Evolutionary conservation across 345 rosid genomes (phyloP).

Genomic region (Lepidium africanum): DNA sequence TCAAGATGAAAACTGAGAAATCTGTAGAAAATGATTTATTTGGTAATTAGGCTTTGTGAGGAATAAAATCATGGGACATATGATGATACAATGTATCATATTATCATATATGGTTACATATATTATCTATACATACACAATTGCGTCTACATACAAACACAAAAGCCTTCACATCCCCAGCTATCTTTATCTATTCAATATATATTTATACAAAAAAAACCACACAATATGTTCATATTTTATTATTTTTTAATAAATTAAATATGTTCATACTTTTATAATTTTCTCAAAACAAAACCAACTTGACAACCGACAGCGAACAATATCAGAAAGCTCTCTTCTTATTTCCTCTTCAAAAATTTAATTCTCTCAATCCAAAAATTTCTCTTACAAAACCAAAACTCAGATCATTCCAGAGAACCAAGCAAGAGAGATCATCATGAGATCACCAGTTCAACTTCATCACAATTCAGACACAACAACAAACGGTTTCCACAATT

Average conservation of each 20-base stretch:
- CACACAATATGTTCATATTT: conserved; percentile 11
- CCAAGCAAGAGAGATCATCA: not conserved
- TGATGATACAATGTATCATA: conserved; percentile 1
- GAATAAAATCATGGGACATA: conserved; percentile 13
- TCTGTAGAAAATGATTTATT: not conserved
- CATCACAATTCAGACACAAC: conserved; percentile 26
- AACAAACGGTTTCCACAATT: conserved; percentile 22
- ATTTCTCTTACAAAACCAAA: not conserved
- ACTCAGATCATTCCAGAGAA: not conserved
- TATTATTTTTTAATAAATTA: not conserved
- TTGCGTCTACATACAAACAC: not conserved
- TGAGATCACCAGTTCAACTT: conserved; percentile 61
- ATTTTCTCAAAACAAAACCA: conserved; percentile 37
- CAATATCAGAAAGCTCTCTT: conserved; percentile 18
- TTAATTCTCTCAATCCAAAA: not conserved
- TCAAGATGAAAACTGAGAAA: not conserved
- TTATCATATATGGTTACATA: conserved; percentile 1
- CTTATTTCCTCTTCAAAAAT: not conserved
- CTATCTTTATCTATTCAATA: conserved; percentile 17
- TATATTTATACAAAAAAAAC: not conserved
- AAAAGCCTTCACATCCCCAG: conserved; percentile 24
- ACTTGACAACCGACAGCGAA: conserved; percentile 37
- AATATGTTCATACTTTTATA: not conserved
- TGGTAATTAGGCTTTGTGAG: not conserved
- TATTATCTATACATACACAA: not conserved